Conservation (phyloP, 1,284 basidiomycete species). For the Mrakiaceae sp. region DNA sequence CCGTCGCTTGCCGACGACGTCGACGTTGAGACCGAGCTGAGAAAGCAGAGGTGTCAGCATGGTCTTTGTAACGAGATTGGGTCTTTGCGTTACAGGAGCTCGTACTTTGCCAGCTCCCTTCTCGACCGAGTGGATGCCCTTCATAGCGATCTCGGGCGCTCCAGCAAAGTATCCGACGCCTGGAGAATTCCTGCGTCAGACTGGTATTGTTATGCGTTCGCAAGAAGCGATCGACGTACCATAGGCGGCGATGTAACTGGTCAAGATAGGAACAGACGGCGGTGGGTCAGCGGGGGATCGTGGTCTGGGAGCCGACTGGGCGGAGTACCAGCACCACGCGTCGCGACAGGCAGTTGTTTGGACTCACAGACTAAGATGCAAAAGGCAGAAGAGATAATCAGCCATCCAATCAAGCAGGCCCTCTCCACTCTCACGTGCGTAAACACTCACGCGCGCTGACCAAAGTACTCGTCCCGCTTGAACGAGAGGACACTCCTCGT, state of each 20-base stretch:
- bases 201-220: no score
- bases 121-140: background rate
- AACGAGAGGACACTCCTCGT: conserved; percentile 1
- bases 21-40: conserved; percentile 4
- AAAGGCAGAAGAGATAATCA: background rate
- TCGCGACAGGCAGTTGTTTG: no score
- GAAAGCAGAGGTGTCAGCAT: background rate
- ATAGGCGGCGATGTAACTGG: no score
- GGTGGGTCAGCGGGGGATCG: no score
- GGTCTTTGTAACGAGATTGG: background rate
- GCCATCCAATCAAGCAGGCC: no score
- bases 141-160: background rate
- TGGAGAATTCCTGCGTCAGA: no score
- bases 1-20: background rate
- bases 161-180: conserved; percentile 4
- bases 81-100: background rate
- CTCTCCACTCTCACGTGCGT: no score
- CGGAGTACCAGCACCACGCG: no score
- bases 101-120: background rate
- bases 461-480: conserved; percentile 11
- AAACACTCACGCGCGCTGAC: background rate
- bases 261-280: no score
- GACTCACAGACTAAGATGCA: no score
- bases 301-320: no score
- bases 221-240: no score